Evolutionary conservation across 78 protist genomes (phyloP).

Genomic region (Tieghemostelium lacteum): DNA sequence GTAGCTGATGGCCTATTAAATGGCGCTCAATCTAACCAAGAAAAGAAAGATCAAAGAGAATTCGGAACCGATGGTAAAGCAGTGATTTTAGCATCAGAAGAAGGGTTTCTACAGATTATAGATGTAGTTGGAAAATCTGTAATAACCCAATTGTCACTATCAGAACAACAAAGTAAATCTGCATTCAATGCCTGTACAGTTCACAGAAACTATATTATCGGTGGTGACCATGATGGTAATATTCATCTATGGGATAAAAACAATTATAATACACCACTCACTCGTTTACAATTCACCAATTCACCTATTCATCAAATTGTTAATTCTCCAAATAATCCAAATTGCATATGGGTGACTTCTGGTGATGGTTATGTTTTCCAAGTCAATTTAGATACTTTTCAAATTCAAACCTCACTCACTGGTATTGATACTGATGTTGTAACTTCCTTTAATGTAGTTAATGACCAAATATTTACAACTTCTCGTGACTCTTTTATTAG

Average conservation of each 20-base stretch:
- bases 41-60: slow-evolving; percentile 49
- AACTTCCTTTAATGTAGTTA: slow-evolving; percentile 22
- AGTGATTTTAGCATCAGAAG: slow-evolving; percentile 34
- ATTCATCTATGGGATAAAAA: slow-evolving; percentile 48
- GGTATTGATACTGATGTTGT: slow-evolving; percentile 78
- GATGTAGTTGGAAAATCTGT: slow-evolving; percentile 35
- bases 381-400: slow-evolving; percentile 13
- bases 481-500: slow-evolving; percentile 55
- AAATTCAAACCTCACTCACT: slow-evolving; percentile 26
- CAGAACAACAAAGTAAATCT: not conserved
- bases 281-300: slow-evolving; percentile 43
- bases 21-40: not conserved
- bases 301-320: slow-evolving; percentile 72
- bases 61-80: slow-evolving; percentile 65
- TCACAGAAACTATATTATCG: slow-evolving; percentile 17
- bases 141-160: slow-evolving; percentile 18
- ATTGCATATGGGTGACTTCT: slow-evolving; percentile 20
- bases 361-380: slow-evolving; percentile 39
- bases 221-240: slow-evolving; percentile 70
- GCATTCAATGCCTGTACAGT: slow-evolving; percentile 68
- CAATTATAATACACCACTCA: slow-evolving; percentile 11
- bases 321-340: not conserved
- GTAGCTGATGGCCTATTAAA: slow-evolving; percentile 8
- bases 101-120: slow-evolving; percentile 36
- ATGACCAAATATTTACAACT: slow-evolving; percentile 26